phyloP scores from a whole-genome alignment of 1,284 basidiomycete genomes.

The Cryptococcus sp. region DNA sequence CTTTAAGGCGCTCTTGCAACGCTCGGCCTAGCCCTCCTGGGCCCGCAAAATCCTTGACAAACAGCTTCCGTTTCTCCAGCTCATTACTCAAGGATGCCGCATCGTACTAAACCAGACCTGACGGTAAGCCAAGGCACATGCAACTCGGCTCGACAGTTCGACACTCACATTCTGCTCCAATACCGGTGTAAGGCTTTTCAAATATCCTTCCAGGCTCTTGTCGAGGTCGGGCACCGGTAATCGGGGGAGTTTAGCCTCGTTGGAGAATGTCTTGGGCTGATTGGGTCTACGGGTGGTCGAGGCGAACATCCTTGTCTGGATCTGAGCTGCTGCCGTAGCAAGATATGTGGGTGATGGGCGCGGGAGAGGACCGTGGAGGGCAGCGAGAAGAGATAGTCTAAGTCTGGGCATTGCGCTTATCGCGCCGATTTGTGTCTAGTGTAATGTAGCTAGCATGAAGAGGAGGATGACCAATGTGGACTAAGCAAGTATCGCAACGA shows the following conservation, averaged over 20 bases:
- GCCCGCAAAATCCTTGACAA: constrained; percentile 71
- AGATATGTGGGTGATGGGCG: constrained; percentile 9
- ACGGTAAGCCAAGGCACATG: too few relatives aligned
- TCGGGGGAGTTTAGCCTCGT: constrained; percentile 59
- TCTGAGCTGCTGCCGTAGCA: constrained; percentile 20
- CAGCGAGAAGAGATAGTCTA: too few relatives aligned
- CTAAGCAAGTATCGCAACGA: too few relatives aligned
- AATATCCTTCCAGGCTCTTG: constrained; percentile 75
- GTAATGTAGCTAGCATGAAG: too few relatives aligned
- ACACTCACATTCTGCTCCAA: constrained; percentile 68
- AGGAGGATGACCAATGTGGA: too few relatives aligned
- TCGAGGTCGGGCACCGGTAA: constrained; percentile 83
- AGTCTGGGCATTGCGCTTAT: too few relatives aligned
- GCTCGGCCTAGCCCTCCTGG: constrained; percentile 65
- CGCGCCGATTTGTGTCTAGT: too few relatives aligned
- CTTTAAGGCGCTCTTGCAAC: constrained; percentile 78
- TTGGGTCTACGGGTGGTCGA: constrained; percentile 22
- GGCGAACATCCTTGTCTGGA: constrained; percentile 39
- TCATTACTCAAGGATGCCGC: constrained; percentile 62
- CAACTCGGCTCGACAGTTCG: background rate
- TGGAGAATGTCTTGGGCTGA: constrained; percentile 55
- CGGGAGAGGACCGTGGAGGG: too few relatives aligned
- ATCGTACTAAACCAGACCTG: constrained; percentile 52
- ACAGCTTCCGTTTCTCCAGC: constrained; percentile 64
- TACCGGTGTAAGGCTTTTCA: constrained; percentile 77